Evolutionary conservation across 1,284 basidiomycete species (phyloP), one percentile per base, ranked within the genome.

Genomic region (Ustilago vetiveriae): DNA sequence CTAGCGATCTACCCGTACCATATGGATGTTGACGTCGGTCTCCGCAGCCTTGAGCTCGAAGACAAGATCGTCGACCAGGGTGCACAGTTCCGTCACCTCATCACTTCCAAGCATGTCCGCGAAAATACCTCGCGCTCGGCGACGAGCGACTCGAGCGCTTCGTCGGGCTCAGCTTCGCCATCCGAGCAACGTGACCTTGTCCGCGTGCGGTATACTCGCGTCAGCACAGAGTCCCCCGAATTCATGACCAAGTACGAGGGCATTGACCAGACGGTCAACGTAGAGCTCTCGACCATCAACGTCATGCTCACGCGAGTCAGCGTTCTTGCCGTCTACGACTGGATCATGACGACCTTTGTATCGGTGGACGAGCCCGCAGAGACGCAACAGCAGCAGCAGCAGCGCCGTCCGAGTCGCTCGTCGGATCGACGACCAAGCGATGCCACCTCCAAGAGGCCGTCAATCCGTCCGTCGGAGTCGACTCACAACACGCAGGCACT

Each of bases 291-390:
- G 4, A 98, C 96, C 0, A 90, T 99, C 83, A 88, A 94, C 65
- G 89, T 98, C 82, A 88, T 90, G 60, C 89, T 92, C 2, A 91
- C 91, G 4, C 93, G 96, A 2, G 92, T 94, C 78, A 94, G 95
- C 17, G 90, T 98, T 41, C 85, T 99, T 36, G 87, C 90, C 2
- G 84, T 98, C 10, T 98, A 98, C 83, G 94, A 98, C 83, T 98
- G 97, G 84, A 89, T 99, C 83, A 96, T 99, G 90, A 91, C 92
- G 17, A 80, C 78, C 6, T 80, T 80, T 44, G 76, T 74, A 6
- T 55, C 72, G 1, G 42, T 48, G 2, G 67, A 70, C n/a, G 55
- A 64, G 30, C 44, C 55, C 5, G 19, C 60, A 6, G 32, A 40
- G 13, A 27, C 46, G 13, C 21, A 41, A 26, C 49, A 49, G 27